Conservation (phyloP, 306 rosid species). For the Citrullus amarus region DNA sequence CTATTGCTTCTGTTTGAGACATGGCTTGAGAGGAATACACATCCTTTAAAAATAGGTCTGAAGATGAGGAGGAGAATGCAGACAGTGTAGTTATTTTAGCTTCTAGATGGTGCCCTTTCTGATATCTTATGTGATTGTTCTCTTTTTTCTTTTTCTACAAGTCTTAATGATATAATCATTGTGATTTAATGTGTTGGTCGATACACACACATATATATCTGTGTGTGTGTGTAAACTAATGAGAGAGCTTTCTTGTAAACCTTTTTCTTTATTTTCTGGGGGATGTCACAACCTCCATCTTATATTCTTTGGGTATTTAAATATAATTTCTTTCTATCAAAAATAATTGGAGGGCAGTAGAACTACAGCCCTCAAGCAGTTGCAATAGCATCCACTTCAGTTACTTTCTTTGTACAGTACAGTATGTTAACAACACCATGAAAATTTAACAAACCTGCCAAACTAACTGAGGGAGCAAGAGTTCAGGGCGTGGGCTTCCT, state of each 20-base stretch:
- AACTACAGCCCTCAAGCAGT: conserved; percentile 8
- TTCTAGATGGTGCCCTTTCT: not conserved
- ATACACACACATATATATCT: not conserved
- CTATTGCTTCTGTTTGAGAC: not conserved
- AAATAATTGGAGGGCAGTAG: not conserved
- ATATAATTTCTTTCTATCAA: not conserved
- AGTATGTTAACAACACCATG: conserved; percentile 9
- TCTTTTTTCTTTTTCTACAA: not conserved
- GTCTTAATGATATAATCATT: not conserved
- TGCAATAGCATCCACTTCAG: conserved; percentile 13
- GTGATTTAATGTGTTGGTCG: not conserved
- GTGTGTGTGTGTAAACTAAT: not conserved
- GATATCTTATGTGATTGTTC: no score
- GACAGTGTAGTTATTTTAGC: not conserved
- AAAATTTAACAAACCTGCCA: conserved; percentile 81
- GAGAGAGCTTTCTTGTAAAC: not conserved
- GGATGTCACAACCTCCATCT: not conserved
- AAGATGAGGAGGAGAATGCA: not conserved
- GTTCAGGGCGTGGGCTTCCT: conserved; percentile 86
- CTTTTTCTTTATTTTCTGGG: not conserved
- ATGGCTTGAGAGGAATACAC: not conserved
- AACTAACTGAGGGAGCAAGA: conserved; percentile 86
- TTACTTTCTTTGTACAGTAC: not conserved
- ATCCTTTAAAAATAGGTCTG: not conserved
- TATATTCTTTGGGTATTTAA: not conserved